phyloP scores from a whole-genome alignment of 768 basidiomycete species.

The Mycena pura region DNA sequence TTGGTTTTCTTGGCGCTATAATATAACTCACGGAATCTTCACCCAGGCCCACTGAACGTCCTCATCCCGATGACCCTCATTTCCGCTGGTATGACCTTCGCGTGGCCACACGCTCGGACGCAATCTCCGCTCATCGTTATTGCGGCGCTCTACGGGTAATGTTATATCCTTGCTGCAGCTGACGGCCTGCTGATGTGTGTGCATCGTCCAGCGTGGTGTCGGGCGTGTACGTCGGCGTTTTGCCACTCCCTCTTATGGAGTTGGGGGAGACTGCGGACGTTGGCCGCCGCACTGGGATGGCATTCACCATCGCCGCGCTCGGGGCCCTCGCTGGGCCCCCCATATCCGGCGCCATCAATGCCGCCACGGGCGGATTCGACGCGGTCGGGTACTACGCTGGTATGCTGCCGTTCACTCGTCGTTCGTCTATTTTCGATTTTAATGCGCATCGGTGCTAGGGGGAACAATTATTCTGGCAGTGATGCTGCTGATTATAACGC shows the following conservation, averaged over 20 bases:
- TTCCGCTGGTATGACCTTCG: conserved; percentile 59
- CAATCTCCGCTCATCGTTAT: conserved; percentile 51
- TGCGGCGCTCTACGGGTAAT: conserved; percentile 64
- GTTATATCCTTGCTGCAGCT: background rate
- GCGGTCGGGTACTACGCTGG: conserved; percentile 60
- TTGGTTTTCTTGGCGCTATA: background rate
- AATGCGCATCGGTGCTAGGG: too few species aligned
- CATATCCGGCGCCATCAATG: conserved; percentile 65
- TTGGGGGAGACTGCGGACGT: conserved; percentile 62
- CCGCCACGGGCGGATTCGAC: conserved; percentile 50
- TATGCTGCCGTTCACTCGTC: conserved; percentile 10
- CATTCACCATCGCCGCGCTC: conserved; percentile 56
- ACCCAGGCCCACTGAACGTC: conserved; percentile 61
- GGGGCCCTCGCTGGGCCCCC: conserved; percentile 68
- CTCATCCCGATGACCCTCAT: conserved; percentile 58
- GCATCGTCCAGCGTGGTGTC: conserved; percentile 57
- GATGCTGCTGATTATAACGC: conserved; percentile 18
- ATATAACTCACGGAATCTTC: background rate
- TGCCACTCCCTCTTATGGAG: conserved; percentile 52
- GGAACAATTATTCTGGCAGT: conserved; percentile 26
- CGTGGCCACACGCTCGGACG: conserved; percentile 64
- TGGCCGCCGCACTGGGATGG: conserved; percentile 63
- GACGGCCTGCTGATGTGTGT: background rate
- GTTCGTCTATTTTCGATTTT: too few species aligned
- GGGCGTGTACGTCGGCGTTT: conserved; percentile 56